Percentiles rank a stretch among this genome's conserved stretches.
These are phyloP conservation scores for Aspergillus niger DNA, from an alignment of 2,329 filamentous ascomycete species.

Conservation along the genomic window DNA sequence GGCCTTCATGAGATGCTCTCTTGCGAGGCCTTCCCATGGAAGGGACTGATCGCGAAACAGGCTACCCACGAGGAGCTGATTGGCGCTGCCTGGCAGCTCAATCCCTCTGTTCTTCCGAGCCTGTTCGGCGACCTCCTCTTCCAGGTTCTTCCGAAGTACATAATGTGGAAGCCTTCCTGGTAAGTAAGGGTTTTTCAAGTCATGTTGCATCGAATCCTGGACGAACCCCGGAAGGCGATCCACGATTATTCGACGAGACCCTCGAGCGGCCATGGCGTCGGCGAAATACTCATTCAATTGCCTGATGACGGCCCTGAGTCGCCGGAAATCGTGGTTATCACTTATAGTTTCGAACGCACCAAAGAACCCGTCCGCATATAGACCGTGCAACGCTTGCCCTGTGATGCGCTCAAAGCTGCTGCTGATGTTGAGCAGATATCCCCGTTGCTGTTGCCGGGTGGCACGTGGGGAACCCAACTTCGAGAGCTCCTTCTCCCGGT, in stretches of 20 bases:
- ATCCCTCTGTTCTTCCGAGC: conserved; percentile 31
- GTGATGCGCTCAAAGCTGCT: conserved; percentile 43
- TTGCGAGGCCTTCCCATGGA: conserved; percentile 37
- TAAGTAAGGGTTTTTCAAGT: conserved; percentile 13
- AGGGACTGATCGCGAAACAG: conserved; percentile 38
- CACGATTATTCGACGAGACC: conserved; percentile 16
- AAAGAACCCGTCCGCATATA: conserved; percentile 47
- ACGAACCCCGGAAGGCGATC: neutral
- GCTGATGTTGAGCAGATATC: conserved; percentile 38
- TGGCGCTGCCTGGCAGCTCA: conserved; percentile 39
- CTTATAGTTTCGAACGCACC: conserved; percentile 19
- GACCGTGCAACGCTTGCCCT: conserved; percentile 43
- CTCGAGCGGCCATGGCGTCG: conserved; percentile 24
- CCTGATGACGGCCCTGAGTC: conserved; percentile 32
- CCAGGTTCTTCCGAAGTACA: conserved; percentile 5
- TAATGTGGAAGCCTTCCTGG: conserved; percentile 13
- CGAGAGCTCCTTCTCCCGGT: conserved; percentile 32
- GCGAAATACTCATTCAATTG: conserved; percentile 32
- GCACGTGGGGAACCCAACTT: conserved; percentile 29
- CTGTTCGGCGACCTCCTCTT: conserved; percentile 29
- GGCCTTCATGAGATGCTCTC: conserved; percentile 24
- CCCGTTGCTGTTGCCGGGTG: conserved; percentile 28
- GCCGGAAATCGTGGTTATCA: conserved; percentile 21
- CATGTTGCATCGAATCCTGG: too few species aligned
- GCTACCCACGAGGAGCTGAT: conserved; percentile 34